A percentile compares a stretch with the other conserved stretches of the same genome.
phyloP scores from a whole-genome alignment of 345 rosid species.

The Passiflora organensis region DNA sequence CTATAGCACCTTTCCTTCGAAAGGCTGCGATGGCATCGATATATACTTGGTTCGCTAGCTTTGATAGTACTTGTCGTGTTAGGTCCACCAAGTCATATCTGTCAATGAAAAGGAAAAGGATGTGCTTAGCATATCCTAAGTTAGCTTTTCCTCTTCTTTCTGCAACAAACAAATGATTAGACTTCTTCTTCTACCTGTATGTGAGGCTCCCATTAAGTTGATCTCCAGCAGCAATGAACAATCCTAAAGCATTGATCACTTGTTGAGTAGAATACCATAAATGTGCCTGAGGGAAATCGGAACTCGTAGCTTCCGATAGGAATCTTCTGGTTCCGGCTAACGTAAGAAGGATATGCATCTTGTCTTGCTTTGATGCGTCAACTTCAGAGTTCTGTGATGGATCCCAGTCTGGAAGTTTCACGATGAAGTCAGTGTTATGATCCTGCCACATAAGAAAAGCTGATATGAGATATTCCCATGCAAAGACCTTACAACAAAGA shows the following conservation, averaged over 20 bases:
- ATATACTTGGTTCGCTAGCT: slow-evolving; percentile 76
- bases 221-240: slow-evolving; percentile 70
- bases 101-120: slow-evolving; percentile 19
- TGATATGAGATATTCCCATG: too few relatives aligned
- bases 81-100: slow-evolving; percentile 93
- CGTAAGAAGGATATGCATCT: slow-evolving; percentile 21
- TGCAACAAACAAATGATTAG: too few relatives aligned
- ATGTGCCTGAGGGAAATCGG: slow-evolving; percentile 65
- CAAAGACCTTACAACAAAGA: background rate
- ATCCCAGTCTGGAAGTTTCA: slow-evolving; percentile 86
- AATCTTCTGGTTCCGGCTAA: slow-evolving; percentile 45
- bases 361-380: slow-evolving; percentile 22
- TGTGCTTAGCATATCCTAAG: too few relatives aligned
- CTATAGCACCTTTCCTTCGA: slow-evolving; percentile 37
- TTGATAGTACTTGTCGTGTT: slow-evolving; percentile 85
- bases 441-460: slow-evolving; percentile 35
- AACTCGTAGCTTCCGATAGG: slow-evolving; percentile 38
- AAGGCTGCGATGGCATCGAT: slow-evolving; percentile 63
- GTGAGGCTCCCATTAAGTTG: slow-evolving; percentile 58
- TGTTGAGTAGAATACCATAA: slow-evolving; percentile 71
- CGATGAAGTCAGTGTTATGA: slow-evolving; percentile 92
- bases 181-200: slow-evolving; percentile 46
- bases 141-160: background rate
- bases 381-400: slow-evolving; percentile 41
- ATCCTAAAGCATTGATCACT: slow-evolving; percentile 50